Base-by-base conservation (phyloP, 768 basidiomycete genomes). In the Chalciporus pseudorubinellus region DNA sequence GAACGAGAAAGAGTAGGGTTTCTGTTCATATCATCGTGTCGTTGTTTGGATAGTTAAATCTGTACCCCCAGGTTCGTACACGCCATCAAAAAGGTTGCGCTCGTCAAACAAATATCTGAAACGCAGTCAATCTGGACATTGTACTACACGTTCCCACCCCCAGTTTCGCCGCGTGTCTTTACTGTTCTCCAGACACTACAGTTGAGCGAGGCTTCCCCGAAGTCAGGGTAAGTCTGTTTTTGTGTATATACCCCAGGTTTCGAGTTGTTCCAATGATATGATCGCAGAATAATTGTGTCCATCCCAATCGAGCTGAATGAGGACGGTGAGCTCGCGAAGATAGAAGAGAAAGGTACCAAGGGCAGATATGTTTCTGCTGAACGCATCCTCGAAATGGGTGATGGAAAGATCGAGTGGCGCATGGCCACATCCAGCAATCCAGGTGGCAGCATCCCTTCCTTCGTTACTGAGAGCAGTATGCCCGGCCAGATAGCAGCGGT, bases 381-480 rank as follows among this genome's bases (percentile, higher is more conserved):
- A 67, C 76, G 78, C 26, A 59, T 92, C 46, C 66, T 71, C 39
- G 85, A 86, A 65, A 76, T 84, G 36, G 79, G 78, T 18, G 71
- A 80, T 53, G 89, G 84, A 44, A 78, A 68, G 43, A 79, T 81
- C 12, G 87, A 89, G 66, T 91, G 88, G 88, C 74, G 80, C 36
- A 89, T 91, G 88, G 88, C 87, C 3, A 87, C 86, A 2, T 83
- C 85, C 21, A 85, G 84, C 58, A 81, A 79, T 3, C 80, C 86
- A 12, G 87, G 85, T 21, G 89, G 89, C 20, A 76, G 65, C 46
- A 83, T 90, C 39, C 88, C 88, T 1, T 69, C 72, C 14, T 87
- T 85, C 55, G 50, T 90, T 52, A 77, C 78, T 4, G 84, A 89
- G 55, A 73, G 67, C 51, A 77, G 75, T 26, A 78, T 90, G 77